phyloP scores from a whole-genome alignment of 805 yeast genomes.

The Suhomyces pyralidae region DNA sequence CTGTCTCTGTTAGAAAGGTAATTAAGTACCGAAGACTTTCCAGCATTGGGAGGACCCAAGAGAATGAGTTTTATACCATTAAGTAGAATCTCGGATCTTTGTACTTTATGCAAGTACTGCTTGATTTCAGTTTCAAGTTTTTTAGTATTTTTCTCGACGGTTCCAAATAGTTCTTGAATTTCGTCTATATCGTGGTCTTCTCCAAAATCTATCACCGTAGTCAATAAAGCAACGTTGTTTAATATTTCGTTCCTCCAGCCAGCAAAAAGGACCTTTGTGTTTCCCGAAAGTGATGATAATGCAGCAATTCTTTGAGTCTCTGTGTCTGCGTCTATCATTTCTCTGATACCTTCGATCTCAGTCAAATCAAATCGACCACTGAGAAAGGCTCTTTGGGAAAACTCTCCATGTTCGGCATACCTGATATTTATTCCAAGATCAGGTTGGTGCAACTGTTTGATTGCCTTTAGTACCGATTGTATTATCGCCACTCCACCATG shows the following conservation, averaged over 20 bases:
- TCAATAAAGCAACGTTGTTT: conserved; percentile 64
- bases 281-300: conserved; percentile 68
- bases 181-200: conserved; percentile 87
- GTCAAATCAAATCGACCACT: conserved; percentile 84
- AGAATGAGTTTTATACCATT: conserved; percentile 72
- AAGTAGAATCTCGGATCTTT: conserved; percentile 59
- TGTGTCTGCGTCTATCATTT: conserved; percentile 89
- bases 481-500: conserved; percentile 94
- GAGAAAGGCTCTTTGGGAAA: conserved; percentile 79
- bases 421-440: conserved; percentile 46
- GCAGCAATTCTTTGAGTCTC: conserved; percentile 82
- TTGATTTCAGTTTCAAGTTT: conserved; percentile 45
- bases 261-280: conserved; percentile 50
- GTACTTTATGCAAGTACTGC: conserved; percentile 44
- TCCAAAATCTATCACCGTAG: conserved; percentile 92
- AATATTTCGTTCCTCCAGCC: conserved; percentile 69
- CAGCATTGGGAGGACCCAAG: conserved; percentile 94
- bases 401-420: conserved; percentile 92
- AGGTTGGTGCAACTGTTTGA: conserved; percentile 50
- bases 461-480: conserved; percentile 61
- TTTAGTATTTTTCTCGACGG: conserved; percentile 45
- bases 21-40: conserved; percentile 86
- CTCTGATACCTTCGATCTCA: conserved; percentile 86
- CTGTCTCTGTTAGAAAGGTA: conserved; percentile 72
- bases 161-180: conserved; percentile 48